These are phyloP conservation scores for Logfia minima DNA, from an alignment of 129 eudicot genomes.

Conservation along the genomic window DNA sequence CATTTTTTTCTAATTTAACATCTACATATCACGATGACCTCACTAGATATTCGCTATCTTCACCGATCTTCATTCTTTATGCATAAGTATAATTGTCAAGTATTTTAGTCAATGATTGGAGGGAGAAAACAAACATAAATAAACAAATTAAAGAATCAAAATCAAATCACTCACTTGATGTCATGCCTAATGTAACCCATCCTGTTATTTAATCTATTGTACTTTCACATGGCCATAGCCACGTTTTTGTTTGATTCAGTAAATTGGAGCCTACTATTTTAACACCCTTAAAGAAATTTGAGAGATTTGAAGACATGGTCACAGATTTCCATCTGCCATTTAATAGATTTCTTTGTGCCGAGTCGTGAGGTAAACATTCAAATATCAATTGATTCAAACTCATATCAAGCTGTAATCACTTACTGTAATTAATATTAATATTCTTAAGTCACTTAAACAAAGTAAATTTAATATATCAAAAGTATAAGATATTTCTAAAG, in stretches of 20 bases:
- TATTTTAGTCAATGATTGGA: neutral
- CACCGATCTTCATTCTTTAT: neutral
- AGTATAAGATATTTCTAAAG: neutral
- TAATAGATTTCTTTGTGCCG: too few relatives aligned
- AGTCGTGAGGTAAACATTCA: too few relatives aligned
- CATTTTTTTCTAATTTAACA: too few relatives aligned
- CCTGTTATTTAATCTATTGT: neutral
- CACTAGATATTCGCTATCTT: neutral
- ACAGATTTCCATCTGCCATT: too few relatives aligned
- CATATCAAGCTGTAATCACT: neutral
- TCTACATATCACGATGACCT: neutral
- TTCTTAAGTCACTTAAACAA: neutral
- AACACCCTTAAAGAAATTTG: too few relatives aligned
- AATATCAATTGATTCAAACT: neutral
- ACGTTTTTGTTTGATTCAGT: neutral
- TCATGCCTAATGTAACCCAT: slow-evolving; percentile 20
- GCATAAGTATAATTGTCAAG: neutral
- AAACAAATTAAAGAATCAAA: neutral
- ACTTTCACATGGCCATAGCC: slow-evolving; percentile 5
- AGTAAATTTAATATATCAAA: too few relatives aligned
- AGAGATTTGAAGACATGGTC: too few relatives aligned
- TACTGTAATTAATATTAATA: too few relatives aligned
- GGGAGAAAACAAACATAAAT: too few relatives aligned
- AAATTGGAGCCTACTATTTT: too few relatives aligned
- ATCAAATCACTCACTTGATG: slow-evolving; percentile 22